Conservation (phyloP, 2,329 filamentous ascomycete genomes). For the Neofusicoccum sp. region DNA sequence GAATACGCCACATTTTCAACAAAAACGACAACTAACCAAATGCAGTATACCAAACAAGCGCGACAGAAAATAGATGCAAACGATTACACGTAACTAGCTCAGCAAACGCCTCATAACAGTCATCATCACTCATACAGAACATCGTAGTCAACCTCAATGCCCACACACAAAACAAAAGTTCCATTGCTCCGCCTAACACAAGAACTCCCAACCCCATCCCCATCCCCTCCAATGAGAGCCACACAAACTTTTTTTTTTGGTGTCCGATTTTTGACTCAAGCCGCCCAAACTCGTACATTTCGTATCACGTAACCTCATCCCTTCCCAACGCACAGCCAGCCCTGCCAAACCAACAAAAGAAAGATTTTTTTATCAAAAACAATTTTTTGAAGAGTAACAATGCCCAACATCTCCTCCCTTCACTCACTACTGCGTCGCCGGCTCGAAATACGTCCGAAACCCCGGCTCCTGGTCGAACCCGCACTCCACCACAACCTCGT, state of each 20-base stretch:
- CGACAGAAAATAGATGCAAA: too few species aligned
- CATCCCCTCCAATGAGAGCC: not conserved
- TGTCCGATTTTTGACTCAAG: conserved; percentile 8
- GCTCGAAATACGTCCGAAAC: conserved; percentile 71
- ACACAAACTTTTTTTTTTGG: not conserved
- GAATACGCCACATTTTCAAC: too few species aligned
- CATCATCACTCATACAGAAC: too few species aligned
- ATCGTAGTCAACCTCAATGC: too few species aligned
- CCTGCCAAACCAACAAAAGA: not conserved
- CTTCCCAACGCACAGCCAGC: not conserved
- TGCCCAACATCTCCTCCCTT: too few species aligned
- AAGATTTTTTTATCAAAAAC: not conserved
- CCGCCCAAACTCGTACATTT: conserved; percentile 6
- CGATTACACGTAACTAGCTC: too few species aligned
- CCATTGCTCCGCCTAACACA: not conserved
- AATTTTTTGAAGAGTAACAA: not conserved
- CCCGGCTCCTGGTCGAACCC: conserved; percentile 65
- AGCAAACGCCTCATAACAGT: too few species aligned
- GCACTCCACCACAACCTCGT: conserved; percentile 70
- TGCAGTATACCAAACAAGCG: too few species aligned
- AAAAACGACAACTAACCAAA: too few species aligned
- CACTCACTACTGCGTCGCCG: not conserved
- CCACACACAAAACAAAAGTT: not conserved
- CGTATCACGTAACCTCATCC: not conserved
- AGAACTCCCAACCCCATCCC: not conserved